Evolutionary conservation across 176 grass and related monocot genomes (phyloP).

Genomic region (Tillandsia fasciculata): DNA sequence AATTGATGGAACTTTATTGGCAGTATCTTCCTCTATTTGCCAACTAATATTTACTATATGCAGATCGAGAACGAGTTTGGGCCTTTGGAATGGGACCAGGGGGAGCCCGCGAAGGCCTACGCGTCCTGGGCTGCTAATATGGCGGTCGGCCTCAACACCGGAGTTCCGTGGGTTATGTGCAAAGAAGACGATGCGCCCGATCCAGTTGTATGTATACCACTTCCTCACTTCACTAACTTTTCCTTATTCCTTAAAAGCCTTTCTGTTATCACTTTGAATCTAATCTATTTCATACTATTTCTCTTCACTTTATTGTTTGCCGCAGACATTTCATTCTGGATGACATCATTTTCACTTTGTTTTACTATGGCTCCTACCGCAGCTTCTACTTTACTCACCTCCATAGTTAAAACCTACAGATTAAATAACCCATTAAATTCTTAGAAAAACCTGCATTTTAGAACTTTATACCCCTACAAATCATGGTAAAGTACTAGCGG

Average conservation of each 20-base stretch:
- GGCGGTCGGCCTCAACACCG: conserved; percentile 58
- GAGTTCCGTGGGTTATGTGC: conserved; percentile 99
- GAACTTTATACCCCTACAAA: too few relatives aligned
- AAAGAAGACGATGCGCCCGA: conserved; percentile 98
- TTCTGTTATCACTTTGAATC: not conserved
- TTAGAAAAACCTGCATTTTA: too few relatives aligned
- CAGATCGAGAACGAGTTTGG: conserved; percentile 99
- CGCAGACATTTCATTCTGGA: too few relatives aligned
- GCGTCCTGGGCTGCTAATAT: conserved; percentile 79
- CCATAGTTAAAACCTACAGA: too few relatives aligned
- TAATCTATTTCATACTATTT: too few relatives aligned
- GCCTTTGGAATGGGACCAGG: conserved; percentile 89
- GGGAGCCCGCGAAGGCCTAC: conserved; percentile 66
- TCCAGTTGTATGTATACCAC: conserved; percentile 61
- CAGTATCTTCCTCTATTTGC: not conserved
- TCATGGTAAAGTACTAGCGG: too few relatives aligned
- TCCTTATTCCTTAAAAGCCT: not conserved
- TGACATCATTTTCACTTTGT: too few relatives aligned
- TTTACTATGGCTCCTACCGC: too few relatives aligned
- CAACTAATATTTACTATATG: not conserved
- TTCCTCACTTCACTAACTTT: conserved; percentile 12
- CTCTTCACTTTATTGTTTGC: too few relatives aligned
- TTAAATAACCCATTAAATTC: too few relatives aligned
- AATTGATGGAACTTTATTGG: not conserved
- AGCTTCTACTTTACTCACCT: too few relatives aligned